Conservation (phyloP, 257 asterid species). For the Haberlea rhodopensis region DNA sequence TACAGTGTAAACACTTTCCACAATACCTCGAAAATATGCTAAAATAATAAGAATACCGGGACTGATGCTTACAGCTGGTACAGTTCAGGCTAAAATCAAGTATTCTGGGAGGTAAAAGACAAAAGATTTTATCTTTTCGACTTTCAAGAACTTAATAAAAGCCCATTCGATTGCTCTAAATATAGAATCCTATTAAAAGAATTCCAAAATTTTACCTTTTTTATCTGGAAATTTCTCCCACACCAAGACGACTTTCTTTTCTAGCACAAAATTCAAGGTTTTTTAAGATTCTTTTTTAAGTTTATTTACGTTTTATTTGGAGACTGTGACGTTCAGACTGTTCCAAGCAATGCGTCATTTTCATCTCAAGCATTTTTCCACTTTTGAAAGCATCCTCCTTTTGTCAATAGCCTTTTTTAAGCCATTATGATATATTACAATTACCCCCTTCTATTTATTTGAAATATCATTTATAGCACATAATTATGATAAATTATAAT, state of each 20-base stretch:
- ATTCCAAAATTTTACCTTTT: not conserved
- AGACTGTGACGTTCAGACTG: constrained; percentile 57
- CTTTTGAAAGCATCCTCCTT: constrained; percentile 48
- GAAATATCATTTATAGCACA: constrained; percentile 25
- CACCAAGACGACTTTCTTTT: constrained; percentile 18
- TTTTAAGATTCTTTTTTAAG: constrained; percentile 28
- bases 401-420: constrained; percentile 16
- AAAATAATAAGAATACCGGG: not conserved
- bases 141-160: constrained; percentile 16
- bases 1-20: constrained; percentile 34
- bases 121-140: constrained; percentile 23
- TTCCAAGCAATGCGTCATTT: constrained; percentile 64
- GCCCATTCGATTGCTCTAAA: constrained; percentile 22
- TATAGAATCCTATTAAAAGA: constrained; percentile 1
- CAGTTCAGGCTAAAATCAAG: constrained; percentile 18
- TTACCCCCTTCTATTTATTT: constrained; percentile 20
- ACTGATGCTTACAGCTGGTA: constrained; percentile 31
- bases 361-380: constrained; percentile 50
- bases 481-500: not conserved
- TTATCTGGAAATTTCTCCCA: constrained; percentile 31
- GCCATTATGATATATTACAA: not conserved
- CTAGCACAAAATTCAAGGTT: constrained; percentile 46
- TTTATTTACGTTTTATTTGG: constrained; percentile 31
- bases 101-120: constrained; percentile 14
- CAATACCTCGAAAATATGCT: constrained; percentile 23